Evolutionary conservation across 2,329 filamentous ascomycete genomes (phyloP), one percentile per base, ranked within the genome.

Genomic region (Aotearoamyces nothofagi): DNA sequence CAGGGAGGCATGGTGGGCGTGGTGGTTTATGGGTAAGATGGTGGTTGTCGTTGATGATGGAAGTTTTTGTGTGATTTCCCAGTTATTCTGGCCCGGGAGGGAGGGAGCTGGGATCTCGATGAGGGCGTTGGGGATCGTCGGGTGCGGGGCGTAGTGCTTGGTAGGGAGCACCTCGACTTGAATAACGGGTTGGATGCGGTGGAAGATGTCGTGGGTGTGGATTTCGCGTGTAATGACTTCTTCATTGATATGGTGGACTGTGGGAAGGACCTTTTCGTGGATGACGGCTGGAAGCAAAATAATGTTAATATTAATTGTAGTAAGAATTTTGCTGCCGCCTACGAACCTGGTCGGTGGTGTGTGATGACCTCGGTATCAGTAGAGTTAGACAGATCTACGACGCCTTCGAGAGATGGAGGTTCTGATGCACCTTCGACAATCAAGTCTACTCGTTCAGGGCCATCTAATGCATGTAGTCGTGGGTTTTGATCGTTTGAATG

Each of bases 121-220:
- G 5, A 62, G 47, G 3, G 32, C 32, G 2, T 49, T 48, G 4
- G 52, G 56, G 3, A 61, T 49, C 44, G 62, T 43, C n/a, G 35
- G 17, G 4, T 31, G 29, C 4, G 32, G 35, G 5, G 45, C 27
- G 17, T 47, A 68, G 41, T 69, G 65, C 8, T 59, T 56, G 1
- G 64, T 49, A 2, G 65, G 62, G 1, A 68, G 51, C 7, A 68
- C 53, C 40, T 69, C 58, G 9, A 61, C 56, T 29, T 69, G 60
- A 15, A 60, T 52, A 13, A 69, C 53, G 3, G 65, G 65, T n/a
- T 63, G 56, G 15, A 64, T 51, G 15, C 59, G 57, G 34, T 68
- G 62, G 37, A 57, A 60, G 19, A 63, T 45, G 35, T 67, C 57
- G 41, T 69, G 55, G 17, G 58, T 59, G 46, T 69, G 65, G 17